A percentile compares a stretch with the other conserved stretches of the same genome.
Evolutionary conservation across 805 yeast genomes (phyloP).

Genomic region (Candida silvicultrix): DNA sequence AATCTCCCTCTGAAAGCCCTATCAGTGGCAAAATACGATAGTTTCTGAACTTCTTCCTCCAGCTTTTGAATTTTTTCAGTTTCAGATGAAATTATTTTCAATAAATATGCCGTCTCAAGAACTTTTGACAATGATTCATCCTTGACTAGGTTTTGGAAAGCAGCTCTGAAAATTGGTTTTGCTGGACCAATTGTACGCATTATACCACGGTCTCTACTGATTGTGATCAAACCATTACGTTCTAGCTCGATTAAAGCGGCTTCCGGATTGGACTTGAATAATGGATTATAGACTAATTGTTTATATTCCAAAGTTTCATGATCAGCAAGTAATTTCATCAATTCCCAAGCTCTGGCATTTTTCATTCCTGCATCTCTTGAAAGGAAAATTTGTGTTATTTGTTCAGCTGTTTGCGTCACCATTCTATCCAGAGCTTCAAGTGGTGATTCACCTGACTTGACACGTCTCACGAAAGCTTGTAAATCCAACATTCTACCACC

Average conservation of each 20-base stretch:
- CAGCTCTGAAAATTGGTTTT: slow-evolving; percentile 77
- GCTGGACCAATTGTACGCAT: slow-evolving; percentile 65
- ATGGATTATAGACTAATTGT: slow-evolving; percentile 48
- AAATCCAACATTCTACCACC: slow-evolving; percentile 96
- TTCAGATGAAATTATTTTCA: slow-evolving; percentile 51
- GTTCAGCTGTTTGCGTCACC: slow-evolving; percentile 81
- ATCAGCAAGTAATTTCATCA: slow-evolving; percentile 59
- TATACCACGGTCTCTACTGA: slow-evolving; percentile 74
- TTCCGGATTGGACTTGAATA: slow-evolving; percentile 51
- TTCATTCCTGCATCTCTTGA: slow-evolving; percentile 50
- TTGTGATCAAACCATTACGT: slow-evolving; percentile 66
- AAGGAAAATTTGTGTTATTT: slow-evolving; percentile 73
- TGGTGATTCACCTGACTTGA: slow-evolving; percentile 84
- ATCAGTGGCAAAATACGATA: slow-evolving; percentile 44
- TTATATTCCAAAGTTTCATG: slow-evolving; percentile 39
- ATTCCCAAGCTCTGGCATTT: slow-evolving; percentile 82
- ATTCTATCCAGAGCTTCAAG: slow-evolving; percentile 69
- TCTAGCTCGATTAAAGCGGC: slow-evolving; percentile 66
- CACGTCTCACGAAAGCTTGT: slow-evolving; percentile 83
- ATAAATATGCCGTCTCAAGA: slow-evolving; percentile 58
- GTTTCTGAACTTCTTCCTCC: slow-evolving; percentile 66
- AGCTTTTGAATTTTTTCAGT: slow-evolving; percentile 51
- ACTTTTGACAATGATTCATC: slow-evolving; percentile 52
- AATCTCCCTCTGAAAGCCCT: slow-evolving; percentile 57
- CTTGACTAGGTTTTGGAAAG: slow-evolving; percentile 58